A percentile compares a stretch with the other conserved stretches of the same genome.
phyloP scores from a whole-genome alignment of 257 asterid species.

The Petunia secreta region DNA sequence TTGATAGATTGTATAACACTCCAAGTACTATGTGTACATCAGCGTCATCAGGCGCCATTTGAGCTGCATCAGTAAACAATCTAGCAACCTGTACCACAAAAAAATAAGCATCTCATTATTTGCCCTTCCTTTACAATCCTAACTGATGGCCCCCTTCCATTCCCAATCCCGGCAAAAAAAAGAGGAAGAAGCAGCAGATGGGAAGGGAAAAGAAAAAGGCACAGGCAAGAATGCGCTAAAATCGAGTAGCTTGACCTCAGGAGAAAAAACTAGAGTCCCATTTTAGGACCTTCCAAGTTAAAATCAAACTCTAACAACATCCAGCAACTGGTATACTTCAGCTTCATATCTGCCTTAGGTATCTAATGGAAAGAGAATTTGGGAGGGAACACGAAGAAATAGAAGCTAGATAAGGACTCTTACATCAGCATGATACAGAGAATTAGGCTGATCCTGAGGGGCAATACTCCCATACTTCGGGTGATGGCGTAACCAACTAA shows the following conservation, averaged over 20 bases:
- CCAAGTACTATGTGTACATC: constrained; percentile 98
- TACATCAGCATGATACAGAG: constrained; percentile 88
- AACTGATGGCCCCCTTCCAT: background rate
- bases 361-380: background rate
- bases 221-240: background rate
- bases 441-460: constrained; percentile 73
- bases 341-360: background rate
- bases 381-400: background rate
- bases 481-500: constrained; percentile 92
- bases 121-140: constrained; percentile 4
- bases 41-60: constrained; percentile 95
- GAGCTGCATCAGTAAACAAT: constrained; percentile 82
- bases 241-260: background rate
- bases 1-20: constrained; percentile 80
- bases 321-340: constrained; percentile 6
- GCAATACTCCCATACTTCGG: constrained; percentile 81
- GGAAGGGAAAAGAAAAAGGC: background rate
- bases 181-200: background rate
- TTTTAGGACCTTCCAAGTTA: background rate
- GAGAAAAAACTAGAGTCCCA: background rate
- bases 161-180: background rate
- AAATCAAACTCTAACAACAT: constrained; percentile 7
- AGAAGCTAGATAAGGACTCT: constrained; percentile 35
- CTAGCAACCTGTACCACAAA: constrained; percentile 66
- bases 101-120: constrained; percentile 30